Evolutionary conservation across 2,329 filamentous ascomycete genomes (phyloP), one percentile per base, ranked within the genome.

Genomic region (Aspergillus luchuensis): DNA sequence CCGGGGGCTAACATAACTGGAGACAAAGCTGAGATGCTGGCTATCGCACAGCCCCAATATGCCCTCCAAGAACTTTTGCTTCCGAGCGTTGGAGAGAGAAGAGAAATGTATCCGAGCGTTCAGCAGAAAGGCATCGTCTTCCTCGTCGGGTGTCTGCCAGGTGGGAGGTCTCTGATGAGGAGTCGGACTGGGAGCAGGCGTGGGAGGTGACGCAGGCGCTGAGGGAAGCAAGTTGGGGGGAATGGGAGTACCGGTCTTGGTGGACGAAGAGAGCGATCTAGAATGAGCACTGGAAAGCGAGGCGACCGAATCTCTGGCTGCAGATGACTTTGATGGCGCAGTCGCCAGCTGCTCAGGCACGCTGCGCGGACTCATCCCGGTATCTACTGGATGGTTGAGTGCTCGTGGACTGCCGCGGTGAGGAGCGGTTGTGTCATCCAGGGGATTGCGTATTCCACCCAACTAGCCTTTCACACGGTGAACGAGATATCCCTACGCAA

Each of bases 11-110:
- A 99, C 94, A 77, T 97, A 96, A 74, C 96, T 92, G 68, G 96
- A 92, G 19, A 99, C 93, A 74, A 97, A 98, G 77, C 92, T 97
- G 67, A 99, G 83, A 76, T 96, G 90, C 72, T 96, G 92, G 70
- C 91, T 97, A 68, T 96, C 96, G 80, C 95, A 99, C 68, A 97
- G 85, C 71, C 96, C 96, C 66, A 99, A 81, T 59, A 99, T 82
- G 73, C 97, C 93, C 54, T 91, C 91, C 61, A 99, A 81, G 69
- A 96, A 86, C 41, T 91, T 86, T 69, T 92, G 91, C 59, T 91
- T 87, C 76, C 94, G 90, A 0, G 87, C 85, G 23, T 89, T 86
- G 60, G 88, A 89, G 75, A 92, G 88, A 57, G 89, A 87, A 70
- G 88, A 87, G 72, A 98, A 98, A 70, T 92, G 87, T 62, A 89